These are phyloP conservation scores for Gillenia trifoliata DNA, from an alignment of 306 rosid species.

Conservation along the genomic window DNA sequence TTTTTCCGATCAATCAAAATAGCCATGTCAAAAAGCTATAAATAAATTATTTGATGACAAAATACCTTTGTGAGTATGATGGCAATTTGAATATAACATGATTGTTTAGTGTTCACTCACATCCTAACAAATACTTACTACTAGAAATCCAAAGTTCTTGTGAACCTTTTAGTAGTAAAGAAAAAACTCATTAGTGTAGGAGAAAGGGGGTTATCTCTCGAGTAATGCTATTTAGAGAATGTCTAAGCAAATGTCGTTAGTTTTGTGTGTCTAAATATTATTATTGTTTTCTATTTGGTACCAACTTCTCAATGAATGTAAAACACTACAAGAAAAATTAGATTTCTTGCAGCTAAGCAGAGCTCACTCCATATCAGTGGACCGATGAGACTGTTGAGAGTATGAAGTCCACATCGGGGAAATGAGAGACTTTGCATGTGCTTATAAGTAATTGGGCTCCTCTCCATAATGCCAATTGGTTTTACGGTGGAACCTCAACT, in stretches of 20 bases:
- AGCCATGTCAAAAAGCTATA: background rate
- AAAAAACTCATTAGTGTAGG: background rate
- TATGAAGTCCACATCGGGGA: too few species aligned
- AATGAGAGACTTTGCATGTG: too few species aligned
- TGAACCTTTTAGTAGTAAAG: background rate
- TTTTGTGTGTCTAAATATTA: background rate
- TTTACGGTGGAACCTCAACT: too few species aligned
- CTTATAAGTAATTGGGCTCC: too few species aligned
- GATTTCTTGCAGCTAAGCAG: background rate
- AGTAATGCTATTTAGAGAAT: background rate
- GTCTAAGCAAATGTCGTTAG: background rate
- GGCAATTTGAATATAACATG: background rate
- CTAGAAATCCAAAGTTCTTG: background rate
- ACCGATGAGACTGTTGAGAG: background rate
- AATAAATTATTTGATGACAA: background rate
- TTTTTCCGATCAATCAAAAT: conserved; percentile 4
- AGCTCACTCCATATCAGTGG: background rate
- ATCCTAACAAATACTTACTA: background rate
- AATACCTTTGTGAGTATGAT: background rate
- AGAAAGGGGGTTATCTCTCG: background rate
- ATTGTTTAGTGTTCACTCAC: background rate
- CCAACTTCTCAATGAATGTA: background rate
- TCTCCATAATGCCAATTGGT: too few species aligned
- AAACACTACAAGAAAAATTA: background rate
- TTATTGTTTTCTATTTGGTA: background rate